Evolutionary conservation across 2,329 filamentous ascomycete species (phyloP), one percentile per base, ranked within the genome.

Genomic region (Stagonosporopsis chrysanthemi): DNA sequence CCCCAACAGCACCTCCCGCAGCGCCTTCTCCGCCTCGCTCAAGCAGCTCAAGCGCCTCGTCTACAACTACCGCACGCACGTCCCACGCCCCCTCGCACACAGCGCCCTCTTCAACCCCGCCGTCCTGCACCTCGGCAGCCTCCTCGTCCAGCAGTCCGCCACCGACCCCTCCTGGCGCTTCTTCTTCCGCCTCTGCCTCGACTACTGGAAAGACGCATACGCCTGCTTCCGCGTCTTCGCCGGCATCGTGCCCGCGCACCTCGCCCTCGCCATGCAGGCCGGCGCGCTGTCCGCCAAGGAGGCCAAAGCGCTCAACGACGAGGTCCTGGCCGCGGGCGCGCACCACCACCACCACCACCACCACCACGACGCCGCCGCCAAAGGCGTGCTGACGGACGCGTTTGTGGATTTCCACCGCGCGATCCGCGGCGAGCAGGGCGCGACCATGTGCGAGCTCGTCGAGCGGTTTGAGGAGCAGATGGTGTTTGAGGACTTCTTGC

Each of bases 401-500:
- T 43, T 43, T 48, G 24, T 56, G 9, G 52, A 56, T 40, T 56
- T 56, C 23, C 44, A 43, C n/a, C 31, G n/a, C 7, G 52, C 52
- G 31, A 50, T 50, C 24, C 12, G 26, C 6, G 41, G 41, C 7
- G 17, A 40, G n/a, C 28, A 45, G 9, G 53, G 36, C 8, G 66
- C 69, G 31, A 64, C 62, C 31, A 65, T 69, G 31, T 24, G 60
- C 23, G 67, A 68, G 52, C 66, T 74, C 38, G 70, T 66, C 3
- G 61, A 67, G 33, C 62, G 63, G n/a, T 70, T 74, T 8, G 56
- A 66, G 19, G 65, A 66, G 52, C 66, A 60, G 22, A 69, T 72
- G 60, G 59, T 75, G 7, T 75, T 72, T 38, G 66, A 75, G 55
- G 45, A 50, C 9, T 50, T 54, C 8, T 51, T 39, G 11, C 33